Conservation (phyloP, 2,329 filamentous ascomycete species). For the Fusarium beomiforme region DNA sequence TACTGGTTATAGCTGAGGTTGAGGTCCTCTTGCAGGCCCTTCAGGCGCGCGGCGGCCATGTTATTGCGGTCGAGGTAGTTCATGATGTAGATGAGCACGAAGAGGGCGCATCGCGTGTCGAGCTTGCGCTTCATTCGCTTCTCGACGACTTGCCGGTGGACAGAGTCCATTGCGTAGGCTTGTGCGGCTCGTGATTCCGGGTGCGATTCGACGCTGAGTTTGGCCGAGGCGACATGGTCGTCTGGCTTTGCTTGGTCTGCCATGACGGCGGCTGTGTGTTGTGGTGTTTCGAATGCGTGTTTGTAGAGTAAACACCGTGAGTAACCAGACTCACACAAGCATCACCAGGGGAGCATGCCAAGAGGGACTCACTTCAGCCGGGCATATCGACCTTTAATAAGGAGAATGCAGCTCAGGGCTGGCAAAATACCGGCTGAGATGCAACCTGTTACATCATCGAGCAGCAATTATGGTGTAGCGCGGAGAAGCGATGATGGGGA, state of each 20-base stretch:
- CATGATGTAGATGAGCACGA: constrained; percentile 79
- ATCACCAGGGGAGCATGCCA: not conserved
- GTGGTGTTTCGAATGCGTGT: too few species aligned
- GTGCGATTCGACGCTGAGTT: constrained; percentile 30
- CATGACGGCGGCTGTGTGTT: constrained; percentile 12
- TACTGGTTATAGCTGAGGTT: constrained; percentile 67
- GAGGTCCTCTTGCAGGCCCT: constrained; percentile 71
- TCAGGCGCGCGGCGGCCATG: constrained; percentile 72
- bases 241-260: constrained; percentile 21
- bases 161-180: constrained; percentile 49
- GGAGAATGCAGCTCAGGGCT: not conserved
- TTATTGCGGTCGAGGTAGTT: constrained; percentile 78
- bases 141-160: constrained; percentile 67
- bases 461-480: constrained; percentile 1
- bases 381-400: constrained; percentile 10
- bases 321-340: constrained; percentile 5
- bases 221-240: constrained; percentile 28
- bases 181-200: constrained; percentile 6
- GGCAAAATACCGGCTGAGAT: not conserved
- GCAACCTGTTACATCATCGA: constrained; percentile 20
- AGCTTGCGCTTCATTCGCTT: constrained; percentile 75
- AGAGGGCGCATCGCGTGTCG: constrained; percentile 72
- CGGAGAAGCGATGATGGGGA: not conserved
- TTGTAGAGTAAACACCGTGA: not conserved
- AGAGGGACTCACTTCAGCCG: not conserved